Conservation (phyloP, 2,329 filamentous ascomycete genomes). For the Albophoma yamanashiensis region DNA sequence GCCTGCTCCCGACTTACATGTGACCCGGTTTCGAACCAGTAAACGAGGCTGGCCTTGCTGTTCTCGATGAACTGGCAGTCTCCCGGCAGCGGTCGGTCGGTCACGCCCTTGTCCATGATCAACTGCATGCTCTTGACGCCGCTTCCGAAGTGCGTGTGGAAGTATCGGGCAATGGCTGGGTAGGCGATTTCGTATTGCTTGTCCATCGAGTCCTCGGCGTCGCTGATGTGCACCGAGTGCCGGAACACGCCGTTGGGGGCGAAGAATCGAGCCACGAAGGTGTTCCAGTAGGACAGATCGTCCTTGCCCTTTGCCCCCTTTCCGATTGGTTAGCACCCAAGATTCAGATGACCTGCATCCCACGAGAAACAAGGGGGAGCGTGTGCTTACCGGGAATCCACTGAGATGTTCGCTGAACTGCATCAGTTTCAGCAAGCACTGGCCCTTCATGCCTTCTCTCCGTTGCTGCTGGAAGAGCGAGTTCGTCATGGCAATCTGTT, state of each 20-base stretch:
- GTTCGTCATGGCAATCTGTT: conserved; percentile 23
- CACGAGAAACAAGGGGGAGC: neutral
- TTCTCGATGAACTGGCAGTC: conserved; percentile 68
- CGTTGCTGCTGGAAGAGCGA: conserved; percentile 34
- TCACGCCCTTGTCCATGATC: conserved; percentile 58
- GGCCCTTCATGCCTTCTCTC: conserved; percentile 40
- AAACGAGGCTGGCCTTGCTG: conserved; percentile 67
- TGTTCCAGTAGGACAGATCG: conserved; percentile 67
- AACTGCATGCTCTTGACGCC: conserved; percentile 81
- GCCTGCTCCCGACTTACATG: conserved; percentile 47
- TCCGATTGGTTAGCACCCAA: conserved; percentile 3
- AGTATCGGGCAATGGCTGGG: conserved; percentile 76
- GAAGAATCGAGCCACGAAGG: conserved; percentile 75
- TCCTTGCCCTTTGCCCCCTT: conserved; percentile 51
- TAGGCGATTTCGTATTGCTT: conserved; percentile 84
- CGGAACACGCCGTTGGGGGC: conserved; percentile 66
- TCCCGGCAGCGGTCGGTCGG: conserved; percentile 45
- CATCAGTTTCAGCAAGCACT: conserved; percentile 48
- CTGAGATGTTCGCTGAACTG: conserved; percentile 54
- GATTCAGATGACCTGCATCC: neutral
- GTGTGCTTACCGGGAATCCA: conserved; percentile 39
- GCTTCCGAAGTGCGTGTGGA: conserved; percentile 79
- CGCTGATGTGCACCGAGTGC: conserved; percentile 52
- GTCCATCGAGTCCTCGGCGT: conserved; percentile 45
- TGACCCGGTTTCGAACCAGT: conserved; percentile 77